Conservation (phyloP, 495 filamentous ascomycete genomes). For the Friedmanniomyces simplex region DNA sequence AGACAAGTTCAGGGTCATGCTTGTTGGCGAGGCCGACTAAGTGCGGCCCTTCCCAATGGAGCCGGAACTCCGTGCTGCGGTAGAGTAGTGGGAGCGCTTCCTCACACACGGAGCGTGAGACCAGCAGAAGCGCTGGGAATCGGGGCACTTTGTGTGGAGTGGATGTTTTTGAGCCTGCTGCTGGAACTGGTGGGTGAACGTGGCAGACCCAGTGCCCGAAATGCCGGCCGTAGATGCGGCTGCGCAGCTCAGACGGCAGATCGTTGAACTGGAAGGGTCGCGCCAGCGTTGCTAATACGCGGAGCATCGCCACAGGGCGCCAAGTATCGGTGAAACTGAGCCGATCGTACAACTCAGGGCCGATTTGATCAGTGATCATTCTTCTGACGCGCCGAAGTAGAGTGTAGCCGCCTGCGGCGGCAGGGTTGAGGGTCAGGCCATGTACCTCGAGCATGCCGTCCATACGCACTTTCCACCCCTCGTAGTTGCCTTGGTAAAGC, state of each 20-base stretch:
- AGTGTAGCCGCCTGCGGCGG: not conserved
- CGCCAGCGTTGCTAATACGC: not conserved
- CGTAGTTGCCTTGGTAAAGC: not conserved
- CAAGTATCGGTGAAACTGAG: not conserved
- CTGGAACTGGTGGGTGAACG: too few species aligned
- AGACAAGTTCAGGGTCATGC: not conserved
- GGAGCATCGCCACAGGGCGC: not conserved
- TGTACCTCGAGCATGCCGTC: not conserved
- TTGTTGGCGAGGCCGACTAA: not conserved
- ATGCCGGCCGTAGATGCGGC: not conserved
- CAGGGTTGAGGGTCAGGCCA: not conserved
- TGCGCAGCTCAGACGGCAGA: not conserved
- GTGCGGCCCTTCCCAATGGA: not conserved
- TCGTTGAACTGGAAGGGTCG: not conserved
- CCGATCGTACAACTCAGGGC: not conserved
- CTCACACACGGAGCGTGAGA: not conserved
- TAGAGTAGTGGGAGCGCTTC: not conserved
- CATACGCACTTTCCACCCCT: not conserved
- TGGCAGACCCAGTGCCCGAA: not conserved
- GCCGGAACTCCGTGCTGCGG: not conserved
- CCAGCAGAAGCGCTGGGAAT: not conserved
- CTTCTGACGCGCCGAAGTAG: too few species aligned
- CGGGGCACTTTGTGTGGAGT: not conserved
- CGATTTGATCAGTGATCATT: not conserved
- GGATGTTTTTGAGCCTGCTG: too few species aligned